Base-by-base conservation (phyloP, 805 yeast species). In the Wickerhamiella spandovensis region DNA sequence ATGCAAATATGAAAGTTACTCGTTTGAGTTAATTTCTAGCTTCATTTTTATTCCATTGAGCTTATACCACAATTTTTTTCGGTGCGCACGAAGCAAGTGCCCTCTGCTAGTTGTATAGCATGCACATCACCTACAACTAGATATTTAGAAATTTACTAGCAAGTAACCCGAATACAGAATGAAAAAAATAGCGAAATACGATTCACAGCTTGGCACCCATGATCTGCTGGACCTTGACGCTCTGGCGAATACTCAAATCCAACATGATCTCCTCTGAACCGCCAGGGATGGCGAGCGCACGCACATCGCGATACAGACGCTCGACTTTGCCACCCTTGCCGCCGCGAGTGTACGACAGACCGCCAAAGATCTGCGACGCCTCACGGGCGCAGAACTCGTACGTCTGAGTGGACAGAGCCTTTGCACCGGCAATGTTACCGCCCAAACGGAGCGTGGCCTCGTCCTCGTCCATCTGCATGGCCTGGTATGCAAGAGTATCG, bases 231-330 rank as follows among this genome's bases (percentile, higher is more conserved):
- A 69, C 73, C 56, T 66, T 65, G 51, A 69, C 60, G 32, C 68
- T 56, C 58, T 70, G 73, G 46, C 73, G 57, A 51, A 69, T 65
- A 15, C 71, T 57, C 44, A 69, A 59, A 48, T 70, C 74, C 30
- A 69, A 61, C 73, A 69, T 69, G 53, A 70, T 70, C 56, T 69
- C 73, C 55, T 69, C 73, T 9, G 73, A 68, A 5, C 73, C 73
- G 38, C 73, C 73, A n/a, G 74, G 74, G 43, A 69, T 70, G 18
- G 73, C 70, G 50, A 64, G 64, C 10, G 74, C 72, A 4, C 72
- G 61, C 25, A 68, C 73, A 50, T 70, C 74, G 35, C 73, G 62
- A 61, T 68, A 70, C 41, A 70, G 56, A 15, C 73, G 66, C 61
- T 69, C 73, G 45, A 70, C 71, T 53, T 64, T 66, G 21, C 69